Evolutionary conservation across 2,329 filamentous ascomycete genomes (phyloP).

Genomic region (Colletotrichum abscissum): DNA sequence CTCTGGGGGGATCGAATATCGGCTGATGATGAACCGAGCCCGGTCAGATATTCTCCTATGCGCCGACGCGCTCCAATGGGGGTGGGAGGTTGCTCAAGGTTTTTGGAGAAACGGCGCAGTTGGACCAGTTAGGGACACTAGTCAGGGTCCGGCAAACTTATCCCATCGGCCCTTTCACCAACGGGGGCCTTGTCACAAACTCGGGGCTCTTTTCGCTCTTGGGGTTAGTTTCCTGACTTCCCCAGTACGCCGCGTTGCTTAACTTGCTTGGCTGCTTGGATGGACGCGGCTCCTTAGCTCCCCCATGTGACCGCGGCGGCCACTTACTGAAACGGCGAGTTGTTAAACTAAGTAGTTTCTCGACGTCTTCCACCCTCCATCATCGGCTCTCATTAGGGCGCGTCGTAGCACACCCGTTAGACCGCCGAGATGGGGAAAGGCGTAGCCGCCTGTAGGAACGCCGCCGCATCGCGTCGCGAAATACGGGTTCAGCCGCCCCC

Average conservation of each 20-base stretch:
- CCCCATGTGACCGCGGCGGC: not conserved
- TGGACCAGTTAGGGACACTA: not conserved
- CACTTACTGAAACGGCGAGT: not conserved
- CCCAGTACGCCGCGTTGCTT: not conserved
- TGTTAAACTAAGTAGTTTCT: not conserved
- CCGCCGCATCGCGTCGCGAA: not conserved
- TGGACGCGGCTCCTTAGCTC: not conserved
- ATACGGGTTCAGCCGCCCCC: not conserved
- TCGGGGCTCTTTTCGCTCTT: not conserved
- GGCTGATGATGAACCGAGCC: constrained; percentile 25
- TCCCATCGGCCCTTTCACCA: not conserved
- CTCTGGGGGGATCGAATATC: constrained; percentile 17
- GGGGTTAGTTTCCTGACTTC: not conserved
- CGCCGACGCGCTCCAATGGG: constrained; percentile 30
- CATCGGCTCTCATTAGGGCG: not conserved
- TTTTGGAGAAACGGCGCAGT: not conserved
- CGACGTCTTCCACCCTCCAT: not conserved
- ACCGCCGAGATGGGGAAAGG: not conserved
- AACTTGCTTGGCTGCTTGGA: not conserved
- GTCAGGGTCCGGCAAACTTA: not conserved
- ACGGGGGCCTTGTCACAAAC: not conserved
- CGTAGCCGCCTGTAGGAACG: not conserved
- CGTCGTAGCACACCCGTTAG: not conserved
- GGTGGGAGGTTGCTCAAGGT: not conserved
- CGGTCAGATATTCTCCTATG: constrained; percentile 7